These are phyloP conservation scores for Aureobasidium uvarum DNA, from an alignment of 2,329 filamentous ascomycete species.

Conservation along the genomic window DNA sequence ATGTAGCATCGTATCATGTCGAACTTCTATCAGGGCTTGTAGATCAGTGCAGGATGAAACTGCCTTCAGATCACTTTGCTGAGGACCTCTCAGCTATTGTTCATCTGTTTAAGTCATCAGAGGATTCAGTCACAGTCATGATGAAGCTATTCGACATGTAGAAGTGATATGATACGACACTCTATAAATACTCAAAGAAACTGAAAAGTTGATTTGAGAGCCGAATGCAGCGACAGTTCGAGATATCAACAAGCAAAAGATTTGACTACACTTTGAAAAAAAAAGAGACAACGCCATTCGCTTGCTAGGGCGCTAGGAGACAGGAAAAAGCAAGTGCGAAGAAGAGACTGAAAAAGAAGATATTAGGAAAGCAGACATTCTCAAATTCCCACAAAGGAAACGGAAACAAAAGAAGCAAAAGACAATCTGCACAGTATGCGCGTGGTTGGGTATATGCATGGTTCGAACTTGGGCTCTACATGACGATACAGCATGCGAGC, in stretches of 20 bases:
- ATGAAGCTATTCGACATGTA: too few relatives aligned
- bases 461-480: constrained; percentile 52
- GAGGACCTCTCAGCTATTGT: too few relatives aligned
- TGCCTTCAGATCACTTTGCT: too few relatives aligned
- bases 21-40: too few relatives aligned
- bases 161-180: too few relatives aligned
- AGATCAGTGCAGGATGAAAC: too few relatives aligned
- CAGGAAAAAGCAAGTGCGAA: neutral
- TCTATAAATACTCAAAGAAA: too few relatives aligned
- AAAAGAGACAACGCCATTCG: constrained; percentile 20
- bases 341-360: neutral
- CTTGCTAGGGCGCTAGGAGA: constrained; percentile 26
- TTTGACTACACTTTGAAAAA: constrained; percentile 8
- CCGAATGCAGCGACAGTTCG: neutral
- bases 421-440: constrained; percentile 3
- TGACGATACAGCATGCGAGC: constrained; percentile 71
- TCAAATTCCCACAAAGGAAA: constrained; percentile 12
- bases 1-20: too few relatives aligned
- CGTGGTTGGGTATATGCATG: constrained; percentile 15
- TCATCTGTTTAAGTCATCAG: too few relatives aligned
- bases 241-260: constrained; percentile 14
- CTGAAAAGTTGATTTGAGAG: neutral
- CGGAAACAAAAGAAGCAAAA: neutral
- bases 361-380: constrained; percentile 1
- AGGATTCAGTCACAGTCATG: too few relatives aligned